Base-by-base conservation (phyloP, 164 flowering plant species). In the Vitis rotundifolia region DNA sequence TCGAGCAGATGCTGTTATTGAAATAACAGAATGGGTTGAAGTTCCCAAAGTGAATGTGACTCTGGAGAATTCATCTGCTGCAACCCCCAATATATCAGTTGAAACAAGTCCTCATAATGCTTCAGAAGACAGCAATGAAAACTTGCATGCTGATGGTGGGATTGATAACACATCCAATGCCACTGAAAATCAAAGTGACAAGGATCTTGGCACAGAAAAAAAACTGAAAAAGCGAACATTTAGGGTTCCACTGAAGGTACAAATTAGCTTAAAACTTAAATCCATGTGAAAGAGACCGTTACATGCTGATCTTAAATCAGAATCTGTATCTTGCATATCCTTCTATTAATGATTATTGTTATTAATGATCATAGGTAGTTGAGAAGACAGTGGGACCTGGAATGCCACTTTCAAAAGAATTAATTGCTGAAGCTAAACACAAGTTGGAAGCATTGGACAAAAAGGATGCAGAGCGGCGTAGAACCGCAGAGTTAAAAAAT, bases 11-110 rank as follows among this genome's bases (percentile, higher is more conserved):
- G 97, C 98, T 70, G 87, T 88, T 61, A 78, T 96, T 78, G 97
- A 96, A 82, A 81, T 91, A 69, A 79, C 99, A 12, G 98, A 96
- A 77, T 93, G 99, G 98, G 90, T 96, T 15, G 96, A 96, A 76
- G 90, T 93, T 76, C 94, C 98, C 63, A 85, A 84, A 69, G 88
- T 83, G 83, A 93, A 92, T 76, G 75, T 84, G 63, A 87, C 94
- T 1, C 70, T 82, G 14, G 97, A 91, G 64, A 93, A 93, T 73
- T 74, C 91, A 54, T 87, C 89, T 56, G 64, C 78, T 63, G 53
- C 80, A 66, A 75, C 89, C 11, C 76, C 79, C 55, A 86, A 89
- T 65, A 63, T 64, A 70, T 70, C 98, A 63, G 59, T 59, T 75
- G 92, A 91, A 72, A 78, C 77, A 76, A 81, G 73, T 44, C 52